A percentile compares a stretch with the other conserved stretches of the same genome.
Conservation (phyloP, 2,329 filamentous ascomycete species). For the Fusarium succisae region DNA sequence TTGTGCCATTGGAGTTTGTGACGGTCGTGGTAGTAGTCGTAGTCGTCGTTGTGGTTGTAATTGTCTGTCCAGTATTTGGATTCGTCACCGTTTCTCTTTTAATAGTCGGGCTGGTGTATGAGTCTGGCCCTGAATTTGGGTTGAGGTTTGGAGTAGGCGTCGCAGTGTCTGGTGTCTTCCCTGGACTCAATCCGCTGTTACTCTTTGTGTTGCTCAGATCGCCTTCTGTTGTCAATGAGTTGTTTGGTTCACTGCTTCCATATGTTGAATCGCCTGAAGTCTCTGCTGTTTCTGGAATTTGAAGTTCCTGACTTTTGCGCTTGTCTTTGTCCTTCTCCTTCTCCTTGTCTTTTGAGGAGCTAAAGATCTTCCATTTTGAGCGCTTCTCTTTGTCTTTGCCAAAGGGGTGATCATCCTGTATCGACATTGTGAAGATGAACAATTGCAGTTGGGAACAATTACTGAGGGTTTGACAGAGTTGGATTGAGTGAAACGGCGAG, state of each 20-base stretch:
- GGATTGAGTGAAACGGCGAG: not conserved
- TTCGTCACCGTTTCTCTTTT: conserved; percentile 23
- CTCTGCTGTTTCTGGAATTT: not conserved
- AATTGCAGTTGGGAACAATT: not conserved
- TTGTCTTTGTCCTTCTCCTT: conserved; percentile 28
- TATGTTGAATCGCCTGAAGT: conserved; percentile 35
- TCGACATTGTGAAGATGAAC: not conserved
- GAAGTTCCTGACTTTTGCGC: conserved; percentile 18
- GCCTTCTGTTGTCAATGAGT: conserved; percentile 37
- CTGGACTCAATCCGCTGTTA: conserved; percentile 6
- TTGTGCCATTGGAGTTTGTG: conserved; percentile 37
- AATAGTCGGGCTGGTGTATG: conserved; percentile 15
- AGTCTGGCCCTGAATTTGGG: conserved; percentile 16
- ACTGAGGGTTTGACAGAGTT: not conserved
- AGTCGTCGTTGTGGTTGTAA: conserved; percentile 35
- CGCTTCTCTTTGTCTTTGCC: conserved; percentile 37
- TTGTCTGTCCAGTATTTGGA: conserved; percentile 38
- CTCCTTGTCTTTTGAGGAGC: conserved; percentile 37
- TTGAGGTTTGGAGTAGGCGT: conserved; percentile 8
- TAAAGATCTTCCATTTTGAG: conserved; percentile 41
- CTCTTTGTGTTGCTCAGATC: conserved; percentile 19
- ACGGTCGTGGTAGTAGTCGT: conserved; percentile 45
- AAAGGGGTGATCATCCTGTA: conserved; percentile 15
- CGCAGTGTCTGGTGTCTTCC: not conserved
- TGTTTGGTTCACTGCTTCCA: conserved; percentile 38